Conservation (phyloP, 1,284 basidiomycete genomes). For the Sanghuangporus baumii region DNA sequence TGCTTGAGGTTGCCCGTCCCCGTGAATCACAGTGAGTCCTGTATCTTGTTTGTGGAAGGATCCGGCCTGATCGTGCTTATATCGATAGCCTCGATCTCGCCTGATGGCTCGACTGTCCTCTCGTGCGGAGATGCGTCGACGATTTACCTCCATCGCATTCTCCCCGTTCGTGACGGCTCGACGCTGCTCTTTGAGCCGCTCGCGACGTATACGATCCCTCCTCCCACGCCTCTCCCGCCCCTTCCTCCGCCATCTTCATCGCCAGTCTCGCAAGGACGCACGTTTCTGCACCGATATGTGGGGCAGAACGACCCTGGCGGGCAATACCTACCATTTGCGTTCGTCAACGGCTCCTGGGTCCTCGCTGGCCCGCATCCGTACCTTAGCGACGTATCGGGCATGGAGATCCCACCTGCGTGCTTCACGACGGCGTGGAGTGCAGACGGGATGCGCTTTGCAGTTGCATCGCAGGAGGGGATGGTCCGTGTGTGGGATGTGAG, state of each 20-base stretch:
- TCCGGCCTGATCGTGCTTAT: constrained; percentile 18
- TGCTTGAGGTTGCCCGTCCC: constrained; percentile 58
- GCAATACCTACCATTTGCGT: constrained; percentile 36
- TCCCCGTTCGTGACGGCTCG: constrained; percentile 40
- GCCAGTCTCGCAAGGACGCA: constrained; percentile 19
- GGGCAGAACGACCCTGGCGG: constrained; percentile 13
- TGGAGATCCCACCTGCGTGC: constrained; percentile 35
- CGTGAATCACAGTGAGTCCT: constrained; percentile 56
- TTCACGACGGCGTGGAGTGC: constrained; percentile 81
- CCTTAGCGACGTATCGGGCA: neutral
- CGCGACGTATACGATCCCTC: constrained; percentile 50
- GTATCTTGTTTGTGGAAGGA: constrained; percentile 14
- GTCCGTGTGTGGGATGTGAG: constrained; percentile 78
- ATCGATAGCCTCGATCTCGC: constrained; percentile 68
- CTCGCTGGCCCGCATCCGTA: constrained; percentile 3
- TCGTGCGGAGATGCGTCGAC: constrained; percentile 84
- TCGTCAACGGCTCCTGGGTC: constrained; percentile 38
- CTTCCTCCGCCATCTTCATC: constrained; percentile 18
- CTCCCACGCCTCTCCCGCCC: constrained; percentile 26
- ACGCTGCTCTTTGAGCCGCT: constrained; percentile 53
- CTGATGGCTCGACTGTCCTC: constrained; percentile 76
- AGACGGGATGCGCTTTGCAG: constrained; percentile 78
- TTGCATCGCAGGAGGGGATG: constrained; percentile 81
- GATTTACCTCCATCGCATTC: constrained; percentile 67
- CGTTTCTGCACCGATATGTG: constrained; percentile 19